These are phyloP conservation scores for Amanita subjunquillea DNA, from an alignment of 768 basidiomycete genomes.

Conservation along the genomic window DNA sequence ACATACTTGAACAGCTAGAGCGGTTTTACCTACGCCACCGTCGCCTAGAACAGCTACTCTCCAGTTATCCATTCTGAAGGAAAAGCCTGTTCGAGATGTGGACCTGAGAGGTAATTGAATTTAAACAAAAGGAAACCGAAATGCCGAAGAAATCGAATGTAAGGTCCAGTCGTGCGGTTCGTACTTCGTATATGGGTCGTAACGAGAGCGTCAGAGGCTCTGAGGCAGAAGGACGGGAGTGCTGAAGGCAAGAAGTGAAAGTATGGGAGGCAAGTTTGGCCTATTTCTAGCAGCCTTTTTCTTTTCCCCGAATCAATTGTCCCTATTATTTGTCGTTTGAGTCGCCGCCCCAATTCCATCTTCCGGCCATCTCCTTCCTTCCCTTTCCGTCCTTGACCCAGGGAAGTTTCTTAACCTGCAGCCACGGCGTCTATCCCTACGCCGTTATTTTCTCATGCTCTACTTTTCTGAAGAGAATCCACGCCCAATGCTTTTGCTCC, in stretches of 20 bases:
- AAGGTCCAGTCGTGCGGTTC: slow-evolving; percentile 12
- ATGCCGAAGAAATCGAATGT: slow-evolving; percentile 11
- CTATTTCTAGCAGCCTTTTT: slow-evolving; percentile 12
- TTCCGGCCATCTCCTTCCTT: slow-evolving; percentile 8
- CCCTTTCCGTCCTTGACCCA: slow-evolving; percentile 1
- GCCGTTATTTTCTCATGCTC: neutral
- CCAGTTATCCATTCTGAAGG: slow-evolving; percentile 78
- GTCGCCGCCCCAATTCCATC: slow-evolving; percentile 1
- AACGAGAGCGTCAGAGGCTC: slow-evolving; percentile 4
- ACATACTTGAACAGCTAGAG: slow-evolving; percentile 87
- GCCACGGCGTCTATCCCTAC: neutral
- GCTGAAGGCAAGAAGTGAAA: neutral
- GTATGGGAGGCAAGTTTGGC: slow-evolving; percentile 2
- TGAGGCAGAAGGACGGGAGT: neutral
- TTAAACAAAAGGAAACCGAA: slow-evolving; percentile 21
- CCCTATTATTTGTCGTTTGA: slow-evolving; percentile 1
- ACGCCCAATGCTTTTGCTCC: neutral
- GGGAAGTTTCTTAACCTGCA: neutral
- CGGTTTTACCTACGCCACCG: slow-evolving; percentile 96
- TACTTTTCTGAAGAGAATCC: neutral
- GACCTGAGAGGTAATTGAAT: slow-evolving; percentile 18
- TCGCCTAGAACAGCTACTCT: slow-evolving; percentile 94
- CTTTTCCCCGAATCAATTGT: slow-evolving; percentile 8
- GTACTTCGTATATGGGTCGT: slow-evolving; percentile 18
- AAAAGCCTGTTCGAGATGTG: slow-evolving; percentile 12